These are phyloP conservation scores for Venturia pyrina DNA, from an alignment of 2,329 filamentous ascomycete species.

Conservation along the genomic window DNA sequence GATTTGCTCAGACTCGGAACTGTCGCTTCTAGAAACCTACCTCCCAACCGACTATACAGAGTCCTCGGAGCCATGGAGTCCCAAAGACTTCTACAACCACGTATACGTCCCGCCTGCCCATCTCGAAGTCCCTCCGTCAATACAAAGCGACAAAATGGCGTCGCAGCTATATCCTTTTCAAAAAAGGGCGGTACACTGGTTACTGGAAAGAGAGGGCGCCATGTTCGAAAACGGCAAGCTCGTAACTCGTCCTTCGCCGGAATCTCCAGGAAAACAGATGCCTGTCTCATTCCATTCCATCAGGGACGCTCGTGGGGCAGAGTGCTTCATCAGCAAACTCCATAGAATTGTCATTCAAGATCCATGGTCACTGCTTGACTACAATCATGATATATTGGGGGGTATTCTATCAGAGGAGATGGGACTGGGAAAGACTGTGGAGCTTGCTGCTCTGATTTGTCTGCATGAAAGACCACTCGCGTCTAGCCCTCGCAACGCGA, in stretches of 20 bases:
- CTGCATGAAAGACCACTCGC: conserved; percentile 41
- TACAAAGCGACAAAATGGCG: conserved; percentile 21
- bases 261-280: conserved; percentile 14
- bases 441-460: conserved; percentile 61
- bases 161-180: conserved; percentile 62
- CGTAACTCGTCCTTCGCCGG: conserved; percentile 12
- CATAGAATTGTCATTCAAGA: conserved; percentile 50
- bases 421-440: conserved; percentile 73
- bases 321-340: conserved; percentile 51
- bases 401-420: conserved; percentile 73
- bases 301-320: conserved; percentile 36
- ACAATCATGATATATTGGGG: conserved; percentile 35
- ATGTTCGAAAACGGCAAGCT: conserved; percentile 15
- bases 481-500: background rate
- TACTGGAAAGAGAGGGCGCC: conserved; percentile 56
- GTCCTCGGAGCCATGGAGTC: conserved; percentile 27
- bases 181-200: conserved; percentile 58
- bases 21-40: background rate
- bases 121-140: conserved; percentile 20
- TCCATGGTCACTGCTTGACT: conserved; percentile 32
- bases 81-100: conserved; percentile 58
- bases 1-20: background rate
- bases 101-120: conserved; percentile 49
- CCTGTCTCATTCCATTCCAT: conserved; percentile 37
- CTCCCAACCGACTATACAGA: background rate